Evolutionary conservation across 495 filamentous ascomycete species (phyloP), one percentile per base, ranked within the genome.

Genomic region (Aspergillus hancockii): DNA sequence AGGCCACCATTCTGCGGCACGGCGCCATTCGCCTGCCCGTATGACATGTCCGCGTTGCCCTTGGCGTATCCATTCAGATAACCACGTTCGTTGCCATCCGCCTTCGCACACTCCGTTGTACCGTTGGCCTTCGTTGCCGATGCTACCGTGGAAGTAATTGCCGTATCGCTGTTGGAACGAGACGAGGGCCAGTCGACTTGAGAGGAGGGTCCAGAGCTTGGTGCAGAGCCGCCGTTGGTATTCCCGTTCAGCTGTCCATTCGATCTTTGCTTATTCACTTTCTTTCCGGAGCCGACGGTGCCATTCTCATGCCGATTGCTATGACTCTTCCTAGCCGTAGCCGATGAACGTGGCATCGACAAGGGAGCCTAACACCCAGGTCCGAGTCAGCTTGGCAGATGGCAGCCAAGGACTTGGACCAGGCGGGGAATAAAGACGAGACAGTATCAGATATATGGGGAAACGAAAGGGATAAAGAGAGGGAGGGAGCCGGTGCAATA

Each of bases 261-360:
- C 59, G 83, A 88, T 66, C 83, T 85, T 71, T 88, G 85, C 76
- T 83, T 85, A 61, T 76, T 76, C 60, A 94, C 81, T 78, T 90
- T 88, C 86, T 91, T 93, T 63, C 89, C 90, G 55, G 92, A 88
- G 64, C 85, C 85, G 79, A 89, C 89, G 65, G 91, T 77, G 65
- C 92, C 92, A 88, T 89, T 92, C 76, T 97, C 92, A 74, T 93
- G 87, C 68, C 89, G 85, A 70, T 85, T 91, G 81, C 89, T 90
- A 66, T 76, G 74, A 71, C 72, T 75, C 72, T 79, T 79, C 71
- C 76, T 76, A 72, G 74, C 71, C 82, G 88, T 88, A 76, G 84
- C 76, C 75, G 84, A 81, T 79, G 85, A 83, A 76, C 85, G 87
- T 87, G 88, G 86, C 90, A 92, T 91, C 72, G 74, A 76, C 74